These are phyloP conservation scores for Coemansia sp. DNA, from an alignment of 192 early-diverging fungal genomes.

Conservation along the genomic window DNA sequence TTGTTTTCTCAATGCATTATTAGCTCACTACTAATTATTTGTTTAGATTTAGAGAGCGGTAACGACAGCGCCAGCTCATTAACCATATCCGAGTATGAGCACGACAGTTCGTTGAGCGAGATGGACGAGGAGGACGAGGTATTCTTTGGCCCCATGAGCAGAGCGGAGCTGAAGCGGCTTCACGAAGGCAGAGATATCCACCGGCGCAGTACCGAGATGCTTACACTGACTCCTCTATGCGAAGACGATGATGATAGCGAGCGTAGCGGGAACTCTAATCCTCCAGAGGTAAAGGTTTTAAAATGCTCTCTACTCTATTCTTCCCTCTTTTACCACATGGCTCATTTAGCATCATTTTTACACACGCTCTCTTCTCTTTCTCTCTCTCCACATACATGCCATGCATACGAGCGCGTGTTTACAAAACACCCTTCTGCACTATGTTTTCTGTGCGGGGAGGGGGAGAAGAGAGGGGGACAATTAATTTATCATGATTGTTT, in stretches of 20 bases:
- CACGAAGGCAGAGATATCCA: conserved; percentile 17
- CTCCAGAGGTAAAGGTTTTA: not conserved
- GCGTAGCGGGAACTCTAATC: not conserved
- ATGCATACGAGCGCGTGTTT: not conserved
- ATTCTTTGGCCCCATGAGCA: conserved; percentile 43
- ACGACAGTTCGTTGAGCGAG: conserved; percentile 8
- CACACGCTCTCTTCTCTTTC: not conserved
- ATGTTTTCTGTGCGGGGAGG: not conserved
- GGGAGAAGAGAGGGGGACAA: not conserved
- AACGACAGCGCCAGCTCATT: conserved; percentile 10
- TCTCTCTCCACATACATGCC: not conserved
- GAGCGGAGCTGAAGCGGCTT: conserved; percentile 21
- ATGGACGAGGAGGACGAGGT: conserved; percentile 38
- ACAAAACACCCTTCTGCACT: not conserved
- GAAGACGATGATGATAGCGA: not conserved
- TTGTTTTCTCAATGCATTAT: not conserved
- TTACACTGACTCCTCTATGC: conserved; percentile 16
- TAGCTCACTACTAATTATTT: not conserved
- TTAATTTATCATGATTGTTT: not conserved
- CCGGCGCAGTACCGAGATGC: conserved; percentile 26
- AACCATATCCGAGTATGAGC: conserved; percentile 4
- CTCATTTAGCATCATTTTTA: not conserved
- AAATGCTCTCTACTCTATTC: not conserved
- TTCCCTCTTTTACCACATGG: not conserved
- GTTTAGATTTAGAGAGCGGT: not conserved